phyloP scores from a whole-genome alignment of 768 basidiomycete species.

The Neoboletus brunneissimus region DNA sequence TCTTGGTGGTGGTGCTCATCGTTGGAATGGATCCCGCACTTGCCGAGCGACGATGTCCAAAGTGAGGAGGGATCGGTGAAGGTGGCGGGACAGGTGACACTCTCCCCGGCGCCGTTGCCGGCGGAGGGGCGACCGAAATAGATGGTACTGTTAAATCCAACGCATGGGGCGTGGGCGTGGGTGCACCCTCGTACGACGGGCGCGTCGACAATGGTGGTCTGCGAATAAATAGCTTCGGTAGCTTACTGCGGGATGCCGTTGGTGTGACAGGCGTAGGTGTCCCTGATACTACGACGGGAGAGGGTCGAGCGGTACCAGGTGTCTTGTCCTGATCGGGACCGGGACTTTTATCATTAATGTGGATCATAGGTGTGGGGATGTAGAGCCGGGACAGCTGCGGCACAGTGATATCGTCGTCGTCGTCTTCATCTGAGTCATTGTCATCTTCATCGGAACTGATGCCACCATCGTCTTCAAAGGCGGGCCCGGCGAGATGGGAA shows the following conservation, averaged over 20 bases:
- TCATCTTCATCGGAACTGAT: conserved; percentile 55
- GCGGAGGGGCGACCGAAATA: conserved; percentile 15
- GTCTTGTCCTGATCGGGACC: conserved; percentile 10
- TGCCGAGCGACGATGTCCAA: conserved; percentile 31
- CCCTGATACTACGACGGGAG: conserved; percentile 18
- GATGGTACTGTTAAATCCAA: conserved; percentile 6
- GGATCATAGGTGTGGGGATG: conserved; percentile 20
- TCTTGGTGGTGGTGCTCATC: conserved; percentile 25
- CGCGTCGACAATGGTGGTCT: conserved; percentile 31
- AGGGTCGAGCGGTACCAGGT: conserved; percentile 25
- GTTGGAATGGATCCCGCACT: conserved; percentile 31
- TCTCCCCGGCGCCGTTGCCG: conserved; percentile 3
- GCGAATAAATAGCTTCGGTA: conserved; percentile 37
- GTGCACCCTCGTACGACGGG: conserved; percentile 28
- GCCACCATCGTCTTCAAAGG: conserved; percentile 76
- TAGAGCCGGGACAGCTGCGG: conserved; percentile 24
- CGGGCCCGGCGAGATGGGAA: conserved; percentile 51
- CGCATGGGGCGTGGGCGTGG: background rate
- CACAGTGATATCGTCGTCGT: conserved; percentile 29
- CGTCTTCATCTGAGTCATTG: conserved; percentile 28
- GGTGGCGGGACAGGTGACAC: conserved; percentile 17
- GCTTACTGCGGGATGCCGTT: conserved; percentile 26
- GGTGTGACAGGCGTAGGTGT: conserved; percentile 28
- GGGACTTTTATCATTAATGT: conserved; percentile 17
- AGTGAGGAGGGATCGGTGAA: conserved; percentile 20